A percentile compares a stretch with the other conserved stretches of the same genome.
Evolutionary conservation across 2,329 filamentous ascomycete species (phyloP).

Genomic region (Zarea fungicola): DNA sequence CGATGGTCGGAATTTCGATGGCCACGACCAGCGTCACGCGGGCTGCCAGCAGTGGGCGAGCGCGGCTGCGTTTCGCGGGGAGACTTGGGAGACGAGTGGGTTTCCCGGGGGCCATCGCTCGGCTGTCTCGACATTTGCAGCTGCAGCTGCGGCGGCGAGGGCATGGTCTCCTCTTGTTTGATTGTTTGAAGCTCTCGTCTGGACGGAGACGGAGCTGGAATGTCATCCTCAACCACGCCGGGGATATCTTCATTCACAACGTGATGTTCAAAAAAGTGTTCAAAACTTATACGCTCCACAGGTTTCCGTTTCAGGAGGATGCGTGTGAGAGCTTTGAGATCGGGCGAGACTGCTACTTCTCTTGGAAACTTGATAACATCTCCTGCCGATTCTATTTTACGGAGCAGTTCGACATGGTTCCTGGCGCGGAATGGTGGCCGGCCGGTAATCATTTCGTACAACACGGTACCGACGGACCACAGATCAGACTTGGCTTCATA

Average conservation of each 20-base stretch:
- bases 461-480: constrained; percentile 94
- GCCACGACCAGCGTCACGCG: constrained; percentile 28
- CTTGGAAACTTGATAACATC: constrained; percentile 80
- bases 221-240: constrained; percentile 72
- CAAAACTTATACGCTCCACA: constrained; percentile 78
- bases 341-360: constrained; percentile 64
- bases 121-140: constrained; percentile 29
- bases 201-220: constrained; percentile 37
- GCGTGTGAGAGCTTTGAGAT: constrained; percentile 76
- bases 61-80: constrained; percentile 38
- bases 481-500: constrained; percentile 96
- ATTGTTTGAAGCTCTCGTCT: constrained; percentile 30
- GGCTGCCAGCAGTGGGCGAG: constrained; percentile 40
- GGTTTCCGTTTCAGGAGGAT: constrained; percentile 79
- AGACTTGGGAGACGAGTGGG: constrained; percentile 28
- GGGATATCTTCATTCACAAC: constrained; percentile 74
- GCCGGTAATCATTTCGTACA: constrained; percentile 92
- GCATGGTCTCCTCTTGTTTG: constrained; percentile 25
- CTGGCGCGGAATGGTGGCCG: constrained; percentile 84
- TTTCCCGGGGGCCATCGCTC: constrained; percentile 33
- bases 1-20: constrained; percentile 26
- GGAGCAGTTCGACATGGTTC: constrained; percentile 90
- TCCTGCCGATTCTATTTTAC: constrained; percentile 84
- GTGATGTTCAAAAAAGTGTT: constrained; percentile 73
- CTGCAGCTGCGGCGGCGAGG: constrained; percentile 21